Percentiles rank a stretch among this genome's conserved stretches.
phyloP scores from a whole-genome alignment of 768 basidiomycete genomes.

The Russula virescens region DNA sequence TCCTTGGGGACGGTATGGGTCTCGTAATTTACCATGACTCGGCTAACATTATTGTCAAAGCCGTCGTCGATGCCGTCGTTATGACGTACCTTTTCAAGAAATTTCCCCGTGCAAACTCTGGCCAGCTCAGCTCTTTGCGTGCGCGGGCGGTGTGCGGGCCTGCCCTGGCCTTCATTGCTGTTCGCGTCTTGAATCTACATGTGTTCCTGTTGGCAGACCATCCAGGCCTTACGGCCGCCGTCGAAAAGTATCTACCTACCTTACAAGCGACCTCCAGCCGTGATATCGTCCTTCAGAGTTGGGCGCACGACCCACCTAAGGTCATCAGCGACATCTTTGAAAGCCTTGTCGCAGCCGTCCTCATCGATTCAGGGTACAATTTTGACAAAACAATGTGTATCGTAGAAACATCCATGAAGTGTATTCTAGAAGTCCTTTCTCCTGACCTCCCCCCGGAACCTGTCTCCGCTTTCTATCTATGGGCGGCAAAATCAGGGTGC shows the following conservation, averaged over 20 bases:
- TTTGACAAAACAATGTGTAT: slow-evolving; percentile 61
- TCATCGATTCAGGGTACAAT: slow-evolving; percentile 73
- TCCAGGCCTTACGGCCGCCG: slow-evolving; percentile 58
- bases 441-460: slow-evolving; percentile 65
- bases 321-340: slow-evolving; percentile 80
- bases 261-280: slow-evolving; percentile 50
- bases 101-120: slow-evolving; percentile 67
- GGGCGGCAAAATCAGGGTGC: slow-evolving; percentile 58
- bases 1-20: slow-evolving; percentile 77
- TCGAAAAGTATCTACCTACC: slow-evolving; percentile 53
- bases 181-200: slow-evolving; percentile 62
- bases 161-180: slow-evolving; percentile 63
- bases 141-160: slow-evolving; percentile 68
- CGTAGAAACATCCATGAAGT: slow-evolving; percentile 58
- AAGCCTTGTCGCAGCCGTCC: slow-evolving; percentile 75
- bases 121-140: slow-evolving; percentile 67
- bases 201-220: slow-evolving; percentile 65
- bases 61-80: slow-evolving; percentile 66
- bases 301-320: slow-evolving; percentile 85
- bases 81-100: slow-evolving; percentile 64
- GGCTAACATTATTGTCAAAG: slow-evolving; percentile 33
- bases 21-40: not conserved
- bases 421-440: slow-evolving; percentile 54
- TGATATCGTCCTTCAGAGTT: slow-evolving; percentile 62
- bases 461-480: slow-evolving; percentile 63